Conservation (phyloP, 2,329 filamentous ascomycete species). For the Colletotrichum phormii region DNA sequence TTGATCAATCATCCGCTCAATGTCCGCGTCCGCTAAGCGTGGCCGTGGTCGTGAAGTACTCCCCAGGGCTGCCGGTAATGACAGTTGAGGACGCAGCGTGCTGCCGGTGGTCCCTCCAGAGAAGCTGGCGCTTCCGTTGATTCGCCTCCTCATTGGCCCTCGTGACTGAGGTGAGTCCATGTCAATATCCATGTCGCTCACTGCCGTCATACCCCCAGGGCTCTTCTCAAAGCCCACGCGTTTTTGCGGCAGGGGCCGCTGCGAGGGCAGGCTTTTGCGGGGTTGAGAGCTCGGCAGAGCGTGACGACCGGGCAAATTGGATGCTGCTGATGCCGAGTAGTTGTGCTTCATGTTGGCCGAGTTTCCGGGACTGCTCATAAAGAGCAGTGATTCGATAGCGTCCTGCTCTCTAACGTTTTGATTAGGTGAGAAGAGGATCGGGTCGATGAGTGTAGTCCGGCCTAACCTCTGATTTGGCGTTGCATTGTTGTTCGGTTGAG, state of each 20-base stretch:
- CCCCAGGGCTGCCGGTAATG: conserved; percentile 62
- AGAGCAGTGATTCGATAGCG: conserved; percentile 82
- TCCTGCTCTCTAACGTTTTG: conserved; percentile 81
- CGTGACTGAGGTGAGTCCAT: conserved; percentile 50
- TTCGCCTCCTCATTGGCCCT: conserved; percentile 41
- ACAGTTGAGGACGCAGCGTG: conserved; percentile 53
- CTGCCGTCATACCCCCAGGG: conserved; percentile 48
- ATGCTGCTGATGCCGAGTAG: conserved; percentile 58
- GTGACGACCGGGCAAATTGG: conserved; percentile 42
- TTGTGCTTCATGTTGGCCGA: conserved; percentile 70
- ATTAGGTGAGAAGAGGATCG: conserved; percentile 75
- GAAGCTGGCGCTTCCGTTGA: conserved; percentile 45
- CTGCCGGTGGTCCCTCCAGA: conserved; percentile 20
- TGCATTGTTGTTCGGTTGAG: neutral
- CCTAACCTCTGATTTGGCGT: conserved; percentile 48
- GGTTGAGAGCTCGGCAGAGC: conserved; percentile 60
- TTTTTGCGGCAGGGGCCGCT: conserved; percentile 57
- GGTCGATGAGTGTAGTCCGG: conserved; percentile 56
- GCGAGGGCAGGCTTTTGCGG: conserved; percentile 64
- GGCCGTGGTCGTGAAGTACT: conserved; percentile 51
- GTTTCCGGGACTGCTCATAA: conserved; percentile 84
- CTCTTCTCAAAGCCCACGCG: conserved; percentile 62
- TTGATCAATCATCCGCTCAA: conserved; percentile 68
- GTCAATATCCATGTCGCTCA: conserved; percentile 60
- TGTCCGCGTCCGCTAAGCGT: conserved; percentile 65